Evolutionary conservation across 2,329 filamentous ascomycete species (phyloP).

Genomic region (Colletotrichum spinosum): DNA sequence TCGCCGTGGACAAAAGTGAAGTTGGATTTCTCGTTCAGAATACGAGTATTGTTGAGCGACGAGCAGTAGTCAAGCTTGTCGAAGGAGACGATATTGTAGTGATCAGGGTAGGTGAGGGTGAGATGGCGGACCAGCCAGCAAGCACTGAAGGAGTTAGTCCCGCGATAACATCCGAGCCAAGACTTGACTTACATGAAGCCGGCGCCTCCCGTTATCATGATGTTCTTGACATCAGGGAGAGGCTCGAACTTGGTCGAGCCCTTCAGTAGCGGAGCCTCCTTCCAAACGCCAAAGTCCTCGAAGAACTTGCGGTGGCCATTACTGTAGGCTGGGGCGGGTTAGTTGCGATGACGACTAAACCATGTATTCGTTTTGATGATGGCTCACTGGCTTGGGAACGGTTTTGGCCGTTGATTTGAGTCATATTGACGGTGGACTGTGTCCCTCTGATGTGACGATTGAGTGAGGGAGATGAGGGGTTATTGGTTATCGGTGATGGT

Average conservation of each 20-base stretch:
- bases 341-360: conserved; percentile 1
- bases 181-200: conserved; percentile 79
- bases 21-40: conserved; percentile 75
- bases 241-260: conserved; percentile 79
- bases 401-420: conserved; percentile 30
- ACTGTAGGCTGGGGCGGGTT: conserved; percentile 38
- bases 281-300: conserved; percentile 75
- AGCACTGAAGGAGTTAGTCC: conserved; percentile 63
- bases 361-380: not conserved
- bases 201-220: conserved; percentile 85
- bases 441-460: not conserved
- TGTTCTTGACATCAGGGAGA: conserved; percentile 77
- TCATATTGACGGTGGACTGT: conserved; percentile 9
- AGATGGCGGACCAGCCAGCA: conserved; percentile 88
- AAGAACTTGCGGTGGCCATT: conserved; percentile 56
- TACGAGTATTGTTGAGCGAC: conserved; percentile 81
- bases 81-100: conserved; percentile 84
- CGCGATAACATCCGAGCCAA: conserved; percentile 1
- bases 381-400: conserved; percentile 22
- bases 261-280: conserved; percentile 75
- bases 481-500: conserved; percentile 18
- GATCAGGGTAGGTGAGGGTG: conserved; percentile 76
- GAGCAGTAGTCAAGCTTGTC: conserved; percentile 89
- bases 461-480: conserved; percentile 4
- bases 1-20: conserved; percentile 86